Percentiles rank a stretch among this genome's conserved stretches.
These are phyloP conservation scores for Madurella fahalii DNA, from an alignment of 2,329 filamentous ascomycete species.

Conservation along the genomic window DNA sequence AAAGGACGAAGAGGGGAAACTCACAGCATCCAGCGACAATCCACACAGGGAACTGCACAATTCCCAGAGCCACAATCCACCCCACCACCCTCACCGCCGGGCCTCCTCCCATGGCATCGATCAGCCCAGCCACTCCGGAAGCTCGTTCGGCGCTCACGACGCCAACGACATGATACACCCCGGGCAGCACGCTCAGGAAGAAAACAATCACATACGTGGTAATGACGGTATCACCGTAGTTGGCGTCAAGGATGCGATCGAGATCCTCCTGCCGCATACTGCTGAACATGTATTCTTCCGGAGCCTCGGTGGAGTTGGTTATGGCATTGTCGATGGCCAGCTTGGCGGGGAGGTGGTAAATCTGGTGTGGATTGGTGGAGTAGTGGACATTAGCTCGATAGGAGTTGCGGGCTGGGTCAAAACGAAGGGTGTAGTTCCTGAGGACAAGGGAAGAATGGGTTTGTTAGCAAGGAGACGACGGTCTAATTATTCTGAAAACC, in stretches of 20 bases:
- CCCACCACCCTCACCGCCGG: slow-evolving; percentile 25
- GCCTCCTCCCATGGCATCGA: slow-evolving; percentile 44
- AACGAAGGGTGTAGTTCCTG: slow-evolving; percentile 29
- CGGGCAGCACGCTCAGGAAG: slow-evolving; percentile 20
- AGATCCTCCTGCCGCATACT: slow-evolving; percentile 8
- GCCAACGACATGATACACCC: slow-evolving; percentile 17
- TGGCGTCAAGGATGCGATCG: not conserved
- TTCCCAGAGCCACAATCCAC: slow-evolving; percentile 28
- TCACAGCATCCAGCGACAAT: slow-evolving; percentile 35
- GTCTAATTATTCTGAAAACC: too few species aligned
- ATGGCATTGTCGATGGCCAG: slow-evolving; percentile 35
- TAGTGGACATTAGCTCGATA: slow-evolving; percentile 47
- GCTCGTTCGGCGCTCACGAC: slow-evolving; percentile 31
- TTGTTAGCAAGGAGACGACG: not conserved
- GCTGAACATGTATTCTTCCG: slow-evolving; percentile 23
- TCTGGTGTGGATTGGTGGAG: slow-evolving; percentile 24
- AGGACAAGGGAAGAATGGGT: not conserved
- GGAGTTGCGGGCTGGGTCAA: slow-evolving; percentile 29
- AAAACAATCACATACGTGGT: slow-evolving; percentile 25
- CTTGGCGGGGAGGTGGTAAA: slow-evolving; percentile 27
- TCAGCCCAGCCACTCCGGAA: slow-evolving; percentile 30
- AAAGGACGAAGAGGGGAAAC: not conserved
- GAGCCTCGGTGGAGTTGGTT: slow-evolving; percentile 23
- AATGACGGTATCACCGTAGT: slow-evolving; percentile 30
- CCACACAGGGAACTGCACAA: slow-evolving; percentile 35